Evolutionary conservation across 345 rosid species (phyloP).

Genomic region (Combretum micranthum): DNA sequence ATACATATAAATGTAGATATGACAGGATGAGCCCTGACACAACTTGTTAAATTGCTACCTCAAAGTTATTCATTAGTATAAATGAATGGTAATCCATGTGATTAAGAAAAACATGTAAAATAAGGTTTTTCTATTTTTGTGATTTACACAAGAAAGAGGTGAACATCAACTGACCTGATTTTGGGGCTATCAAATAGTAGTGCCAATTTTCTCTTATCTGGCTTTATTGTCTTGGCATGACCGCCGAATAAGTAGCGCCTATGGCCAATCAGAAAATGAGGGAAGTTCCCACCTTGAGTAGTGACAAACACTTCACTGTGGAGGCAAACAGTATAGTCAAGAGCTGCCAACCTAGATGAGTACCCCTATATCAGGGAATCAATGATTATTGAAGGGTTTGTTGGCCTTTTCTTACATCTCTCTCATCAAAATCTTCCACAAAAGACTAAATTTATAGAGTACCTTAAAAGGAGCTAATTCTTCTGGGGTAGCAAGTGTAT

Average conservation of each 20-base stretch:
- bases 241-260: slow-evolving; percentile 86
- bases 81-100: too few species aligned
- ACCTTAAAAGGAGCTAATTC: slow-evolving; percentile 91
- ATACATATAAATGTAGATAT: not conserved
- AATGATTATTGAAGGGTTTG: not conserved
- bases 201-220: slow-evolving; percentile 86
- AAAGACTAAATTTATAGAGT: slow-evolving; percentile 5
- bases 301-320: slow-evolving; percentile 93
- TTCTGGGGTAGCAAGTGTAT: slow-evolving; percentile 63
- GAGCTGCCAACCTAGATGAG: slow-evolving; percentile 90
- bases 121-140: too few species aligned
- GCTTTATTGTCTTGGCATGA: slow-evolving; percentile 82
- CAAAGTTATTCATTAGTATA: too few species aligned
- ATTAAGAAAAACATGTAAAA: too few species aligned
- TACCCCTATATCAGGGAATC: slow-evolving; percentile 55
- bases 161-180: slow-evolving; percentile 44
- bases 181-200: slow-evolving; percentile 73
- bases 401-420: not conserved
- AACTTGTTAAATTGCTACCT: not conserved
- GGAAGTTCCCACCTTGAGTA: slow-evolving; percentile 98
- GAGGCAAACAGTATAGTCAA: slow-evolving; percentile 88
- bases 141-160: not conserved
- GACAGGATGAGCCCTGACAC: not conserved
- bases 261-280: slow-evolving; percentile 95
- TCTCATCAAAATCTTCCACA: not conserved